Percentiles rank a stretch among this genome's conserved stretches.
These are phyloP conservation scores for Alopecurus myosuroides DNA, from an alignment of 176 grass and related monocot genomes.

Conservation along the genomic window DNA sequence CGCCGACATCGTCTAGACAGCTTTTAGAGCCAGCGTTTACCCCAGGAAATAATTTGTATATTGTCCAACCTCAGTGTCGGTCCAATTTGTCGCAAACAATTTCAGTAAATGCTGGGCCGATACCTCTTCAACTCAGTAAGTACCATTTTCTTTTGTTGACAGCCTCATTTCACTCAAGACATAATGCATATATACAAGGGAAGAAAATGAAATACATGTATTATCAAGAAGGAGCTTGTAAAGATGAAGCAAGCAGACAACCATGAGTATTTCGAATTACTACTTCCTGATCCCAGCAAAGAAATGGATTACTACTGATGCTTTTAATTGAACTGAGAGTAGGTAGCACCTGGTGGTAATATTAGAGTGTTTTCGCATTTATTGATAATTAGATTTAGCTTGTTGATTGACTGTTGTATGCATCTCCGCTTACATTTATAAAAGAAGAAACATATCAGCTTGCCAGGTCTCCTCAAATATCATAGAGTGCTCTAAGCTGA, in stretches of 20 bases:
- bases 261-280: neutral
- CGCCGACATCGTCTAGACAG: constrained; percentile 32
- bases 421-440: neutral
- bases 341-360: no score
- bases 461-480: neutral
- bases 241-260: neutral
- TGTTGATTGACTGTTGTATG: neutral
- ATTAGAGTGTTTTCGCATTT: no score
- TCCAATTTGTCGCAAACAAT: constrained; percentile 33
- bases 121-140: constrained; percentile 42
- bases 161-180: neutral
- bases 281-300: neutral
- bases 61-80: constrained; percentile 45
- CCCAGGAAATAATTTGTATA: constrained; percentile 45
- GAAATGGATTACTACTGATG: neutral
- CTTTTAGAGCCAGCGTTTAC: constrained; percentile 67
- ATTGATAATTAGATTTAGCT: no score
- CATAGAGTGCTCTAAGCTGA: neutral
- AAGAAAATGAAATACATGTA: neutral
- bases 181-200: neutral
- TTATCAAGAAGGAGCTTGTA: neutral
- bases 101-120: constrained; percentile 20
- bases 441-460: neutral
- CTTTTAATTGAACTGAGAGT: neutral
- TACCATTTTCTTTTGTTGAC: neutral